Conservation (phyloP, 1,284 basidiomycete genomes). For the Cryptococcus sp. region DNA sequence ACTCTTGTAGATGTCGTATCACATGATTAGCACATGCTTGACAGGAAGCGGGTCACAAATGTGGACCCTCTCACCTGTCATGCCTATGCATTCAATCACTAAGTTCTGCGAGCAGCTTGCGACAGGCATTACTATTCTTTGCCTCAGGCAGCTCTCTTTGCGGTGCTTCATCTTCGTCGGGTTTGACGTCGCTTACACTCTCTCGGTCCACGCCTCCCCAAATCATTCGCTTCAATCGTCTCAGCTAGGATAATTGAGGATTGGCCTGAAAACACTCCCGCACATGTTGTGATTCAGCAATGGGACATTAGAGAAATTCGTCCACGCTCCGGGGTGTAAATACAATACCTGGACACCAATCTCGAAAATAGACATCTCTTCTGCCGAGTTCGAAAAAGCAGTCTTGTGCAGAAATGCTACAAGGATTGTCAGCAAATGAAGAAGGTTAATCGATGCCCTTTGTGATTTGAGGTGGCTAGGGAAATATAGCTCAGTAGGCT, state of each 20-base stretch:
- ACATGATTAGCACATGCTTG: too few relatives aligned
- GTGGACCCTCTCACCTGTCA: too few relatives aligned
- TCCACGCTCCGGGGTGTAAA: too few relatives aligned
- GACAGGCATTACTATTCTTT: not conserved
- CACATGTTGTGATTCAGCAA: not conserved
- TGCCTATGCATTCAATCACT: slow-evolving; percentile 22
- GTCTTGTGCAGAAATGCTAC: slow-evolving; percentile 30
- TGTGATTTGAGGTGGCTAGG: slow-evolving; percentile 15
- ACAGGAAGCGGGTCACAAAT: too few relatives aligned
- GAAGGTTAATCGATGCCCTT: too few relatives aligned
- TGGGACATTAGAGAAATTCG: too few relatives aligned
- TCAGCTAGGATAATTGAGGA: slow-evolving; percentile 26
- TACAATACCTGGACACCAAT: slow-evolving; percentile 34
- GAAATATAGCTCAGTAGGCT: too few relatives aligned
- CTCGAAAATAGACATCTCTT: slow-evolving; percentile 39
- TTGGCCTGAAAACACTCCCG: slow-evolving; percentile 31
- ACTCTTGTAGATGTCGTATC: too few relatives aligned
- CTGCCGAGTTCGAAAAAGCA: slow-evolving; percentile 38
- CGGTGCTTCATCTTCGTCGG: slow-evolving; percentile 3
- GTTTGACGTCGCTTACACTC: not conserved
- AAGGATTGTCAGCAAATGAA: too few relatives aligned
- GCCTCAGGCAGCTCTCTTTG: slow-evolving; percentile 1
- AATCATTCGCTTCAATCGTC: slow-evolving; percentile 37
- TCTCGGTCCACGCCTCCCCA: slow-evolving; percentile 24
- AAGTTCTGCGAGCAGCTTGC: slow-evolving; percentile 15